Evolutionary conservation across 257 asterid genomes (phyloP), one percentile per base, ranked within the genome.

Genomic region (Plantago ovata): DNA sequence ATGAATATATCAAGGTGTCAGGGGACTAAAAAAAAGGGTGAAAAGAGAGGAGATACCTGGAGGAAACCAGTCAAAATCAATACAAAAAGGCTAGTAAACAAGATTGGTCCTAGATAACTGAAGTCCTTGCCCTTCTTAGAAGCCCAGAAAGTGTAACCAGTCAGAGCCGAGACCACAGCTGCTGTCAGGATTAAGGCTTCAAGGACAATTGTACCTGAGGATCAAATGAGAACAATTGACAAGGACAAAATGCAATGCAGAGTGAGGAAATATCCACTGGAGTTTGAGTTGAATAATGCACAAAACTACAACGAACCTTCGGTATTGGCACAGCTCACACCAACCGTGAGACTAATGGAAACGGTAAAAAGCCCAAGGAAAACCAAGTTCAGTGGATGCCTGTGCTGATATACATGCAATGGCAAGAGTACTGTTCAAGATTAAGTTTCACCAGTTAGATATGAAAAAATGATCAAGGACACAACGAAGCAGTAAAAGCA

Each of bases 111-210:
- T 48, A 93, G 76, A 51, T 67, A 93, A 80, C 96, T 86, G 79
- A 93, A 93, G 80, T 93, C 99, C 65, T 89, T 86, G 70, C 99
- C 99, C 85, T 73, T 89, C 86, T 73, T 93, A 39, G 97, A 65
- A 76, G 99, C 99, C 98, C 99, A 93, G 92, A 93, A 93, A 43
- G 99, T 93, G 63, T 93, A 93, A 4, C 89, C 95, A 40, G 95
- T 93, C 65, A 93, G 77, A 57, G 84, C 95, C 15, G 75, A 58
- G 65, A 93, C 97, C 33, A 93, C 99, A 15, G 97, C 97, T 18
- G 95, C 84, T 44, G 99, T 93, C 89, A 93, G 63, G 77, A 93
- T 68, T 51, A 93, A 75, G 60, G 99, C 99, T 70, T 93, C 92
- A 16, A 93, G 97, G 78, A 89, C 96, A 55, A 89, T 78, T 71